Evolutionary conservation across 345 rosid species (phyloP).

Genomic region (Gossypium bickii): DNA sequence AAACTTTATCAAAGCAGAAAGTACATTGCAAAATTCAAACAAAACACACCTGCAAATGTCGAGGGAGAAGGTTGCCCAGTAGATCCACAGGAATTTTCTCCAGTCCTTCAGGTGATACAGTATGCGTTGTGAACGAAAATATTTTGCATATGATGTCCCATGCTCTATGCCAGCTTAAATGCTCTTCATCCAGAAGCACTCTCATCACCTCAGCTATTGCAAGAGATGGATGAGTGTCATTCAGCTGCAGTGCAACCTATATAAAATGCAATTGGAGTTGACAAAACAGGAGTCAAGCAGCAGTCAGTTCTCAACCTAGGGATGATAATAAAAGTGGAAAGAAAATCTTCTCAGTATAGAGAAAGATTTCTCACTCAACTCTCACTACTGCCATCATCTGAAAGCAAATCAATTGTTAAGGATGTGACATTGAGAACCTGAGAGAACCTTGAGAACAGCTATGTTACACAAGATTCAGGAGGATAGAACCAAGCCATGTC

Average conservation of each 20-base stretch:
- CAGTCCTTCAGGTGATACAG: constrained; percentile 35
- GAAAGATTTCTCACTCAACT: constrained; percentile 4
- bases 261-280: constrained; percentile 10
- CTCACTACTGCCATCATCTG: background rate
- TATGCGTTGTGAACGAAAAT: constrained; percentile 45
- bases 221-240: constrained; percentile 51
- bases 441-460: constrained; percentile 1
- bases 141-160: constrained; percentile 36
- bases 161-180: constrained; percentile 35
- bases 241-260: constrained; percentile 47
- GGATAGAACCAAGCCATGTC: background rate
- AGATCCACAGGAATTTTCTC: constrained; percentile 49
- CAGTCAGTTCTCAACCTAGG: background rate
- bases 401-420: background rate
- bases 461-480: constrained; percentile 2
- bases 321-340: background rate
- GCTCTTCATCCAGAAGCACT: constrained; percentile 45
- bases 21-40: background rate
- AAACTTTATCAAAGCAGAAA: background rate
- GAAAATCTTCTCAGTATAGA: background rate
- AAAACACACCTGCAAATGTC: constrained; percentile 42
- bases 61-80: constrained; percentile 40
- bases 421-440: background rate
- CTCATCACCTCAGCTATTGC: constrained; percentile 44
- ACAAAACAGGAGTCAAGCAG: background rate